These are phyloP conservation scores for Fragosphaeria purpurea DNA, from an alignment of 2,329 filamentous ascomycete genomes.

Conservation along the genomic window DNA sequence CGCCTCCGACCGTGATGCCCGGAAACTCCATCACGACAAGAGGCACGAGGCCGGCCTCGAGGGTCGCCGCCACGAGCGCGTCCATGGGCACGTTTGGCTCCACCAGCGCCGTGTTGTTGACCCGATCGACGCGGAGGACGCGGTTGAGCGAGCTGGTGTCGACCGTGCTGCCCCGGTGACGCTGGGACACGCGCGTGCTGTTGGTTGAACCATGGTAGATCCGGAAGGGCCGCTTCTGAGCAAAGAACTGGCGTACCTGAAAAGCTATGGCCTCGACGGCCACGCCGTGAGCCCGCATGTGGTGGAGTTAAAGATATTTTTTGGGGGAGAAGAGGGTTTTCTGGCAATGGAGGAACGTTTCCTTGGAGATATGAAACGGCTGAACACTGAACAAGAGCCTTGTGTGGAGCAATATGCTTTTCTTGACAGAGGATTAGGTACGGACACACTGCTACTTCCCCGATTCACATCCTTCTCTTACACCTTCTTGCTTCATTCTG, in stretches of 20 bases:
- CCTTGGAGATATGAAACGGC: too few species aligned
- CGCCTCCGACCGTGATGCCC: slow-evolving; percentile 58
- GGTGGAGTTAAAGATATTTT: too few species aligned
- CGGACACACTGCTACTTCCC: too few species aligned
- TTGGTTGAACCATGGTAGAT: slow-evolving; percentile 71
- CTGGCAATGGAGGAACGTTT: too few species aligned
- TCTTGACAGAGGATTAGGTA: too few species aligned
- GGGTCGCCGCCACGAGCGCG: slow-evolving; percentile 45
- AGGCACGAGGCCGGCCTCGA: slow-evolving; percentile 45
- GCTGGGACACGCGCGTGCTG: slow-evolving; percentile 53
- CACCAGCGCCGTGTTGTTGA: slow-evolving; percentile 44
- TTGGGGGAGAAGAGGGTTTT: too few species aligned
- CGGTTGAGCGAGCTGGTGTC: slow-evolving; percentile 56
- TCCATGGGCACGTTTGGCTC: slow-evolving; percentile 65
- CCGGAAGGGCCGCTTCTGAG: slow-evolving; percentile 47
- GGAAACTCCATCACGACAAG: slow-evolving; percentile 64
- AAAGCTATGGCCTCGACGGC: slow-evolving; percentile 33
- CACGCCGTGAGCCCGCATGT: slow-evolving; percentile 34
- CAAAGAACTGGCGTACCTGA: slow-evolving; percentile 34
- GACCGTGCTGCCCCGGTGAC: slow-evolving; percentile 43
- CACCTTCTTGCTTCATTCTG: too few species aligned
- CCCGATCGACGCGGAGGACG: slow-evolving; percentile 50
- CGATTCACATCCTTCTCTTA: too few species aligned
- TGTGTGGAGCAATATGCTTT: too few species aligned
- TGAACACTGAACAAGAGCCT: too few species aligned